These are phyloP conservation scores for Suillus decipiens DNA, from an alignment of 768 basidiomycete genomes.

Conservation along the genomic window DNA sequence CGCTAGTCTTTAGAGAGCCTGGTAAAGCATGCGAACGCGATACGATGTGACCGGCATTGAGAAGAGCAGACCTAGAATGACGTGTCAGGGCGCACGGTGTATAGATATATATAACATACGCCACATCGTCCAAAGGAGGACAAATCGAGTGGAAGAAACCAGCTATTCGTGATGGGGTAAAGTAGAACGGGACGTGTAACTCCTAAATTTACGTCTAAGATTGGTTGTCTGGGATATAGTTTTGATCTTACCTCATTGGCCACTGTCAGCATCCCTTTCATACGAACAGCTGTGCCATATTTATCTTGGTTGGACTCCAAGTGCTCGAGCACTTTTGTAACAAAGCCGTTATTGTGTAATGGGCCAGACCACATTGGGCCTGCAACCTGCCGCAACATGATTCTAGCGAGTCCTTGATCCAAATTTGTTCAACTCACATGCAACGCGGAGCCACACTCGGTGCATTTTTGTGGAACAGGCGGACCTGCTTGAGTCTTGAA, in stretches of 20 bases:
- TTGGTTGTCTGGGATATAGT: conserved; percentile 2
- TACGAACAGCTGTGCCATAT: conserved; percentile 80
- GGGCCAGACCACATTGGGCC: conserved; percentile 98
- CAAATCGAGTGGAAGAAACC: conserved; percentile 81
- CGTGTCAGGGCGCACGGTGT: not conserved
- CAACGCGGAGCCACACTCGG: conserved; percentile 75
- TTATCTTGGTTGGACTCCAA: conserved; percentile 59
- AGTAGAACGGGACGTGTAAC: conserved; percentile 77
- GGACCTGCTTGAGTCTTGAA: conserved; percentile 80
- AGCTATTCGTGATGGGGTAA: conserved; percentile 79
- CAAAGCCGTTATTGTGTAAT: conserved; percentile 77
- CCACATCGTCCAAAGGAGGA: conserved; percentile 73
- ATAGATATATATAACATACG: conserved; percentile 48
- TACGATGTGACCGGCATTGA: conserved; percentile 81
- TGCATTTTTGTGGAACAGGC: conserved; percentile 65
- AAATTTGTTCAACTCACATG: conserved; percentile 55
- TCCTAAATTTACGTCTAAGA: conserved; percentile 50
- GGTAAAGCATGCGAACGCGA: conserved; percentile 90
- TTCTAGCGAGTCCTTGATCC: not conserved
- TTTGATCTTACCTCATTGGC: conserved; percentile 73
- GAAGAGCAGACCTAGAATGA: conserved; percentile 72
- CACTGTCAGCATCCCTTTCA: conserved; percentile 94
- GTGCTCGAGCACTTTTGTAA: conserved; percentile 73
- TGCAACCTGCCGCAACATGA: conserved; percentile 55
- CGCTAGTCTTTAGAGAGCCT: conserved; percentile 91